Base-by-base conservation (phyloP, 2,329 filamentous ascomycete genomes). In the Mycocentrospora acerina region DNA sequence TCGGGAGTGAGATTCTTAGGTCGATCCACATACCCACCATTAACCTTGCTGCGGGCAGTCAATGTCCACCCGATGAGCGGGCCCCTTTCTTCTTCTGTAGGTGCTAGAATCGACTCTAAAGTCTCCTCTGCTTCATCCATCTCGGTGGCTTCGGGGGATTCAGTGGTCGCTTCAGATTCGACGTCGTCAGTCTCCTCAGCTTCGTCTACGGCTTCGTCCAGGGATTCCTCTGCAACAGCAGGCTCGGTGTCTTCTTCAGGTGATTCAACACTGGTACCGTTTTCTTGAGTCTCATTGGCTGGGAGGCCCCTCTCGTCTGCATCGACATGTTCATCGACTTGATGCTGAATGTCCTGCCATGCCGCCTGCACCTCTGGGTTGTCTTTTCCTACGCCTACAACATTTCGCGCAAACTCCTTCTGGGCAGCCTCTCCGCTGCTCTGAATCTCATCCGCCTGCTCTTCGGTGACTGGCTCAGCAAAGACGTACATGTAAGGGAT, bases 401-500 rank as follows among this genome's bases (percentile, higher is more conserved):
- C 76, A 11, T 75, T 68, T 26, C 73, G 75, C 63, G 94, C 85
- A 51, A 88, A 88, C 10, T 78, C 78, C 32, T 85, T 81, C 15
- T 90, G 77, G 24, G 80, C 78, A 13, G 74, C 79, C 47, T 81
- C 80, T 41, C 80, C 82, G 11, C 75, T 75, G 15, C 74, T 78
- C 62, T 97, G 91, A n/a, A 93, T 86, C 10, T 70, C 66, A 13
- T 85, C 72, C 46, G 94, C 88, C 36, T 88, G 76, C 4, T 83
- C 77, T 4, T 87, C 78, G 0, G 79, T 79, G 36, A 97, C 83
- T 3, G 93, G 90, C 64, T 95, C 86, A 11, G 85, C 90, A 60
- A 95, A 95, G 36, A 97, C 81, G 60, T 95, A 91, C 80, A 95
- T 90, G 55, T 85, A 82, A 0, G 85, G 79, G 7, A 74, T 75